Percentiles rank a stretch among this genome's conserved stretches.
These are phyloP conservation scores for Macroventuria anomochaeta DNA, from an alignment of 2,329 filamentous ascomycete species.

Conservation along the genomic window DNA sequence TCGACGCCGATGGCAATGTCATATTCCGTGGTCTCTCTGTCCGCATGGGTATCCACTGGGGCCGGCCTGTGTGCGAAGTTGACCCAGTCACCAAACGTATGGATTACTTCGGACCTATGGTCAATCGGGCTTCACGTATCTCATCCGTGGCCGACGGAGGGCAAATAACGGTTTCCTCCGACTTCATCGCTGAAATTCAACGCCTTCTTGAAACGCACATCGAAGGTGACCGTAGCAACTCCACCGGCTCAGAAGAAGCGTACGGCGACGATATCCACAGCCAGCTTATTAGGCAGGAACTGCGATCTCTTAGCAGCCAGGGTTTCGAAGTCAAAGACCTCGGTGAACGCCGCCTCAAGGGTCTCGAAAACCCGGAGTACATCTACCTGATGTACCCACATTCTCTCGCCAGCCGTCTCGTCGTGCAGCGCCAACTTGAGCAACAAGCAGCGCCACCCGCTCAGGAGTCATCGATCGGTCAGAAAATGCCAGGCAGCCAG, in stretches of 20 bases:
- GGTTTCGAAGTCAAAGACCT: constrained; percentile 97
- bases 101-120: constrained; percentile 99
- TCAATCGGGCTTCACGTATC: constrained; percentile 94
- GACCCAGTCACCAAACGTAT: constrained; percentile 97
- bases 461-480: constrained; percentile 61
- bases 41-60: constrained; percentile 97
- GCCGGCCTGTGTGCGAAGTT: constrained; percentile 89
- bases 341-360: constrained; percentile 93
- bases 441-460: constrained; percentile 47
- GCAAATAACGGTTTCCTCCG: constrained; percentile 94
- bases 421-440: constrained; percentile 66
- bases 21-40: constrained; percentile 96
- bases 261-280: constrained; percentile 77
- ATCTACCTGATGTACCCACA: constrained; percentile 97
- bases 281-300: constrained; percentile 82
- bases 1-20: constrained; percentile 82
- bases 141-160: constrained; percentile 94
- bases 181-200: constrained; percentile 96
- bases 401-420: constrained; percentile 79
- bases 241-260: constrained; percentile 73
- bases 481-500: constrained; percentile 66
- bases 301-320: constrained; percentile 84
- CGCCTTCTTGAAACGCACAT: constrained; percentile 88
- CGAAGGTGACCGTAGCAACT: constrained; percentile 76
- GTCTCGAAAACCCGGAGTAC: constrained; percentile 94